These are phyloP conservation scores for Botrytis paeoniae DNA, from an alignment of 2,329 filamentous ascomycete genomes.

Conservation along the genomic window DNA sequence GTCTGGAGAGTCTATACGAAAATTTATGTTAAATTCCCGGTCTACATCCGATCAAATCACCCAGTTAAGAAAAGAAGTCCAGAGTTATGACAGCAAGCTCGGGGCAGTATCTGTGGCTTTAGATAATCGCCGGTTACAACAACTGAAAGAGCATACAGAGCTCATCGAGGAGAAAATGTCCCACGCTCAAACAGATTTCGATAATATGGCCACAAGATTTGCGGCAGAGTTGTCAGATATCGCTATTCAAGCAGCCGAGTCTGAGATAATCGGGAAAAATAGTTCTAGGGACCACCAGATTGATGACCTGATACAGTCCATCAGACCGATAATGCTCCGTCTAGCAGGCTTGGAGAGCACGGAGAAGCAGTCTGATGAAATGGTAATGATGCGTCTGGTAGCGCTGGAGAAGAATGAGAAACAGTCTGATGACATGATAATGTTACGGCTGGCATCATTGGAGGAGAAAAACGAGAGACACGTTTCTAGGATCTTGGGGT, in stretches of 20 bases:
- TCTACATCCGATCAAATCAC: background rate
- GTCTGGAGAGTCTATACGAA: background rate
- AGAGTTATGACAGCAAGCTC: background rate
- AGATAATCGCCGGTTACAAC: background rate
- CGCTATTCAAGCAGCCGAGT: background rate
- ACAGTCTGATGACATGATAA: background rate
- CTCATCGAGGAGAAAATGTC: background rate
- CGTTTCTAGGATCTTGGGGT: background rate
- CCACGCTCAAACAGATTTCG: background rate
- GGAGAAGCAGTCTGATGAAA: background rate
- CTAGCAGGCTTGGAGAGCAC: background rate
- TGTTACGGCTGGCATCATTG: background rate
- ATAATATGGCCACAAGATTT: background rate
- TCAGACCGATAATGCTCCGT: background rate
- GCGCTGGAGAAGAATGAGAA: background rate
- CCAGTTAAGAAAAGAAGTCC: background rate
- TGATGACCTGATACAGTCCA: background rate
- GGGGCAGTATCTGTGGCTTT: background rate
- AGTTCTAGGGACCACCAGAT: background rate
- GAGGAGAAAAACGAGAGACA: background rate
- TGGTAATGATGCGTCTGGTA: background rate
- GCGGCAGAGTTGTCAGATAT: background rate
- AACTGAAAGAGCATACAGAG: background rate
- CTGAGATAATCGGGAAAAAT: background rate
- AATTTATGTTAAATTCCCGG: background rate